phyloP scores from a whole-genome alignment of 495 filamentous ascomycete species.

The Podospora pseudoanserina region DNA sequence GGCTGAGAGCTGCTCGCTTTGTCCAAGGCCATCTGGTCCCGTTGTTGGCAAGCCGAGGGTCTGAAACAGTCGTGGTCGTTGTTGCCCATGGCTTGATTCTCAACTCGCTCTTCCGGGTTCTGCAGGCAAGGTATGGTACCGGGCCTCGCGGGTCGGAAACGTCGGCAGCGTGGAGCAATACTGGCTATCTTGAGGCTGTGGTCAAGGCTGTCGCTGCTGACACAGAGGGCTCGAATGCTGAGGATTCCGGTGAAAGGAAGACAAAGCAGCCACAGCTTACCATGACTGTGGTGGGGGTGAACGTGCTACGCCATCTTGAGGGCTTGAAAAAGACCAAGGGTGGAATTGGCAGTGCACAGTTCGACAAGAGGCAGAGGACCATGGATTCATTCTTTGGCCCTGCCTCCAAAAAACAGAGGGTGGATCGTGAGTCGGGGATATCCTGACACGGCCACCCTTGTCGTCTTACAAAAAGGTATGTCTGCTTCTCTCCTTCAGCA shows the following conservation, averaged over 20 bases:
- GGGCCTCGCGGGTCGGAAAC: constrained; percentile 18
- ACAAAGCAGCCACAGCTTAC: constrained; percentile 18
- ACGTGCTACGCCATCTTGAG: constrained; percentile 64
- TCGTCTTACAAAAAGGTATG: constrained; percentile 29
- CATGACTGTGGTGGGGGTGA: constrained; percentile 50
- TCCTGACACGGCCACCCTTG: constrained; percentile 12
- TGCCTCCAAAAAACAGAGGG: constrained; percentile 49
- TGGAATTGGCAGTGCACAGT: constrained; percentile 69
- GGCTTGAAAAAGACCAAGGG: constrained; percentile 71
- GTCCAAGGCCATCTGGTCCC: constrained; percentile 58
- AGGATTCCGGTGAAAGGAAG: constrained; percentile 18
- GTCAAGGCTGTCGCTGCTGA: not conserved
- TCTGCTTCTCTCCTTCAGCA: constrained; percentile 23
- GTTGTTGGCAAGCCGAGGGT: constrained; percentile 39
- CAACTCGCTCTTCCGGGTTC: constrained; percentile 57
- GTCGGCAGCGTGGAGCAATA: constrained; percentile 40
- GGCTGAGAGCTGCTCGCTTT: constrained; percentile 56
- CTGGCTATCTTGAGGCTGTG: constrained; percentile 36
- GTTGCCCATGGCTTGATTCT: constrained; percentile 82
- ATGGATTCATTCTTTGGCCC: constrained; percentile 68
- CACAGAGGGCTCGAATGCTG: not conserved
- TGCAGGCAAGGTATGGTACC: constrained; percentile 43
- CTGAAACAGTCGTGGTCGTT: constrained; percentile 51
- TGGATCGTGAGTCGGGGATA: constrained; percentile 4
- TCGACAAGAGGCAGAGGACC: constrained; percentile 68